Base-by-base conservation (phyloP, 805 yeast genomes). In the Ogataea saltuana region DNA sequence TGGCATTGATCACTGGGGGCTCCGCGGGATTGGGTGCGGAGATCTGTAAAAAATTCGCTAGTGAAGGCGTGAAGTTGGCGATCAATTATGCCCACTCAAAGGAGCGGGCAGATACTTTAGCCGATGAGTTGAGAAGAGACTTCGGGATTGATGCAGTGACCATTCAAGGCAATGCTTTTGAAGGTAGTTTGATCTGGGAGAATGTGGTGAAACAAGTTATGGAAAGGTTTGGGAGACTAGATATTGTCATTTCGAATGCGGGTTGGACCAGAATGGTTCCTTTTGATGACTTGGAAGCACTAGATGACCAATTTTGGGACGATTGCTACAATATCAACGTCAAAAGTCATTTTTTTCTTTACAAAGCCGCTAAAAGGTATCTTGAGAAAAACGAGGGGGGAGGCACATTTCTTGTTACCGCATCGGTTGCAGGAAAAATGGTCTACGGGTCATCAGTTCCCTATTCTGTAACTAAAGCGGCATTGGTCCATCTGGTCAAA, bases 201-300 rank as follows among this genome's bases (percentile, higher is more conserved):
- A 33, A 11, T n/a, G 49, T 46, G 11, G 63, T 71, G 3, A 46
- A 33, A 2, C 57, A 53, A 12, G 58, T 65, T 4, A 55, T 55
- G 10, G 51, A 38, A 18, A 48, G 49, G 16, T 55, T 63, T 20
- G 64, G 63, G 8, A 44, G 56, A 12, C 50, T 71, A 13, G 70
- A 68, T 43, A 69, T 71, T 21, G 68, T 66, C 17, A 53, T 67
- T 11, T 65, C 70, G 11, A 67, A 67, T 45, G 69, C 67, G 6
- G 70, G 70, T 3, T 67, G 69, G 68, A 67, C 71, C 10, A 56
- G 64, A 39, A 49, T 61, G 29, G 51, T 63, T 12, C 60, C 67
- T 11, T 56, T 56, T 43, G 52, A 54, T 12, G 64, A 65, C 39
- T 47, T 67, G 29, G 67, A 64, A 39, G 54, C 49, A 4, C 49